Evolutionary conservation across 495 filamentous ascomycete species (phyloP).

Genomic region (Penicillium pulvis): DNA sequence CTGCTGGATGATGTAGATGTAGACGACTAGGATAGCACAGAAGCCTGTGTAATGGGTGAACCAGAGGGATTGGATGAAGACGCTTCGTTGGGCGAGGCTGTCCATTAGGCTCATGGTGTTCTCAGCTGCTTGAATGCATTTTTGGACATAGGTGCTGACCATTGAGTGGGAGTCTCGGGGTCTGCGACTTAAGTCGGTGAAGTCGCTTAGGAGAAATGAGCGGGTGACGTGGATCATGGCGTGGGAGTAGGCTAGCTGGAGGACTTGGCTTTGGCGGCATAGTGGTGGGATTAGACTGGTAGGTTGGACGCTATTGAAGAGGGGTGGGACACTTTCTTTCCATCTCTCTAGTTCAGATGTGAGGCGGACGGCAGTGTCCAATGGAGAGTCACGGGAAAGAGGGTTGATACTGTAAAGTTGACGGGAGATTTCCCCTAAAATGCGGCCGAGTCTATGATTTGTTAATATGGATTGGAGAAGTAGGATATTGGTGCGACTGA

Average conservation of each 20-base stretch:
- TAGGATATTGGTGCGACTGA: slow-evolving; percentile 13
- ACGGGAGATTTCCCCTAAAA: slow-evolving; percentile 47
- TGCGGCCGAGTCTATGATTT: slow-evolving; percentile 41
- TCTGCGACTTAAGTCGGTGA: slow-evolving; percentile 45
- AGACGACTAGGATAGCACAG: slow-evolving; percentile 55
- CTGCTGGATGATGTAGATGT: slow-evolving; percentile 58
- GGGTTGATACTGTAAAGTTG: slow-evolving; percentile 53
- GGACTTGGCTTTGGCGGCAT: slow-evolving; percentile 54
- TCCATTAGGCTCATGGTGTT: slow-evolving; percentile 42
- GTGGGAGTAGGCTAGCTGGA: slow-evolving; percentile 55
- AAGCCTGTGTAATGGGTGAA: slow-evolving; percentile 59
- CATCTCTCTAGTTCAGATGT: slow-evolving; percentile 40
- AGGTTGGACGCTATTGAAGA: slow-evolving; percentile 48
- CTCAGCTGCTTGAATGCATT: slow-evolving; percentile 49
- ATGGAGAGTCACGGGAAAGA: slow-evolving; percentile 38
- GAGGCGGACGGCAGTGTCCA: slow-evolving; percentile 42
- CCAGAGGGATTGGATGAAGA: slow-evolving; percentile 48
- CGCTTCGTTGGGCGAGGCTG: slow-evolving; percentile 39
- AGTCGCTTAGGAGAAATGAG: slow-evolving; percentile 57
- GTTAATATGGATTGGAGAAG: slow-evolving; percentile 6
- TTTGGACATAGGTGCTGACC: slow-evolving; percentile 39
- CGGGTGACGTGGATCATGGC: slow-evolving; percentile 58
- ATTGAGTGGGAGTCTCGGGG: slow-evolving; percentile 34
- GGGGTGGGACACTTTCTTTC: slow-evolving; percentile 44
- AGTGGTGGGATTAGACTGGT: slow-evolving; percentile 54